Evolutionary conservation across 2,329 filamentous ascomycete species (phyloP).

Genomic region (Aspergillus sp.): DNA sequence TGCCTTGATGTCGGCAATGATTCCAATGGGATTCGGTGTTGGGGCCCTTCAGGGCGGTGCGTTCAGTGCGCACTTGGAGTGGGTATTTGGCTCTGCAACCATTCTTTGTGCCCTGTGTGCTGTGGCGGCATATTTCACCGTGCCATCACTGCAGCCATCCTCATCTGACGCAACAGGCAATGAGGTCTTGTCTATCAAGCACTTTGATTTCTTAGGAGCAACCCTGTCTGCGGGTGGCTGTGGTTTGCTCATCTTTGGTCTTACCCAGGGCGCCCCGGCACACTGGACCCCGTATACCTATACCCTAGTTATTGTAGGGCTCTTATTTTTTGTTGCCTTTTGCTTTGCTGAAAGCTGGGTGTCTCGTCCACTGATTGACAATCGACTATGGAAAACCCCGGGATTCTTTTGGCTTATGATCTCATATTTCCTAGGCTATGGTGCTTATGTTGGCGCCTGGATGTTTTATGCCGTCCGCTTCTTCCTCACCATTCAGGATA

Average conservation of each 20-base stretch:
- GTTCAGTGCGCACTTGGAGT: constrained; percentile 31
- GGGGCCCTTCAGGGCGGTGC: constrained; percentile 42
- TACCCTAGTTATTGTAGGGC: constrained; percentile 42
- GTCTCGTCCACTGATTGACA: constrained; percentile 42
- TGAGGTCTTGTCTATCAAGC: constrained; percentile 23
- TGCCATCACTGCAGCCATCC: constrained; percentile 31
- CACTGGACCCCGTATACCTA: constrained; percentile 49
- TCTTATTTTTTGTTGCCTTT: constrained; percentile 42
- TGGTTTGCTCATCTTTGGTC: constrained; percentile 53
- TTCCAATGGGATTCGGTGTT: constrained; percentile 41
- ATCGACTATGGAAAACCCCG: constrained; percentile 37
- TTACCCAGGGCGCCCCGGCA: constrained; percentile 49
- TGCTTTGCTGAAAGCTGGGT: constrained; percentile 43
- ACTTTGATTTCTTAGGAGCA: constrained; percentile 39
- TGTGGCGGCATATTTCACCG: constrained; percentile 33
- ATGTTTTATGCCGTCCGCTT: constrained; percentile 38
- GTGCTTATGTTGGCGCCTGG: constrained; percentile 40
- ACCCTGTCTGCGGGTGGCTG: constrained; percentile 45
- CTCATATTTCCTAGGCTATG: constrained; percentile 41
- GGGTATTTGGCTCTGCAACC: constrained; percentile 43
- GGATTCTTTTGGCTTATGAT: constrained; percentile 41
- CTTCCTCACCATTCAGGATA: constrained; percentile 35
- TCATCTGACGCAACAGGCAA: constrained; percentile 21
- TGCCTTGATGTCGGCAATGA: constrained; percentile 44
- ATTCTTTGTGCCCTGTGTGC: constrained; percentile 34